Evolutionary conservation across 2,329 filamentous ascomycete species (phyloP), one percentile per base, ranked within the genome.

Genomic region (Pseudohalonectria lignicola): DNA sequence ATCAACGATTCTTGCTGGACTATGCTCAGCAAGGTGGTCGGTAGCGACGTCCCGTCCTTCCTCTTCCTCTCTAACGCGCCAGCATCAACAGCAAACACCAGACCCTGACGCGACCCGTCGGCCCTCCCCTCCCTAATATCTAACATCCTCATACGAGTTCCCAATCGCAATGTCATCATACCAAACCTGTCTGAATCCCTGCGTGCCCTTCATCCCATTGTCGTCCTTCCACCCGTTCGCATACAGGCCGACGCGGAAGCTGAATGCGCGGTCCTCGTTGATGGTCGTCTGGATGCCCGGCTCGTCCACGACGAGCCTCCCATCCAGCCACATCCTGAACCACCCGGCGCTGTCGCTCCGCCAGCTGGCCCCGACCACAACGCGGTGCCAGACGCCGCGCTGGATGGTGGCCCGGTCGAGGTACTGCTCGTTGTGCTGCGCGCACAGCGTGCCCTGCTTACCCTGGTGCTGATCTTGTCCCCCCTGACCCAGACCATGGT

Each of bases 221-320:
- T 63, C 53, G 42, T 70, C 66, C 41, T 66, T 52, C 67, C 66
- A 71, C 10, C 59, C 57, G 46, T 69, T 71, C 1, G 66, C 66
- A 49, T 71, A 71, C 23, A 70, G 49, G 0, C 67, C 67, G 11
- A 69, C 60, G 5, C 59, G 51, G 50, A 67, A 70, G 48, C 64
- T 54, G 45, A 69, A 70, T 4, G 49, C 43, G 25, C 55, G 20
- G 8, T 28, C 7, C 41, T 69, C 66, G 12, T 56, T 52, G 17
- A 70, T 53, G 2, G 61, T 71, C 3, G 67, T 71, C n/a, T 54
- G 43, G 4, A 67, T 48, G 34, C 59, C 52, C 21, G 44, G 52
- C 39, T 51, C 40, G 40, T 68, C 59, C n/a, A 61, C 39, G 21
- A 67, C 63, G 49, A 64, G 63, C 15, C 45, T 46, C 1, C 63